Percentiles rank a stretch among this genome's conserved stretches.
These are phyloP conservation scores for Aspergillus quadrilineatus DNA, from an alignment of 2,329 filamentous ascomycete species.

Conservation along the genomic window DNA sequence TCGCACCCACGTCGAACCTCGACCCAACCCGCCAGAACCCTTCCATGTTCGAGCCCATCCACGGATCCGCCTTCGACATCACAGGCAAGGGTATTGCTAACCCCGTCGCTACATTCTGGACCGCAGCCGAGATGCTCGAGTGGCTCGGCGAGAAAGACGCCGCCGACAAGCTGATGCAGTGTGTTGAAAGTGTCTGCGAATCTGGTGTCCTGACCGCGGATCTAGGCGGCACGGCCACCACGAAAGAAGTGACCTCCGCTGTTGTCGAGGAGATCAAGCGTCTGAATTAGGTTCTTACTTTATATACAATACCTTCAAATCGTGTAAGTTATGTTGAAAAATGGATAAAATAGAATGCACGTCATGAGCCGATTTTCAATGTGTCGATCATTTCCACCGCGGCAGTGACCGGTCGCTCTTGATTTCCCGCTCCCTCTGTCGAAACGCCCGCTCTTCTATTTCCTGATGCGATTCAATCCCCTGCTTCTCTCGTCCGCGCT, in stretches of 20 bases:
- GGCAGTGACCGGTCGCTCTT: background rate
- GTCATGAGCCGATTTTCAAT: background rate
- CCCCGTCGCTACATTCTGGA: constrained; percentile 68
- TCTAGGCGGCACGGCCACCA: constrained; percentile 58
- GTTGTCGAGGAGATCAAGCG: constrained; percentile 54
- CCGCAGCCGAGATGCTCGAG: constrained; percentile 65
- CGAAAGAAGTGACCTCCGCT: constrained; percentile 59
- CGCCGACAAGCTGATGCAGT: constrained; percentile 57
- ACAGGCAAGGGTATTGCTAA: constrained; percentile 62
- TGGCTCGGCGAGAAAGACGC: constrained; percentile 62
- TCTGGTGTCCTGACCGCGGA: constrained; percentile 57
- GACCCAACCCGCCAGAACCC: constrained; percentile 63
- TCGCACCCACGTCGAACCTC: constrained; percentile 68
- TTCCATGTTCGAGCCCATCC: constrained; percentile 64
- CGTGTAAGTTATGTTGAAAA: background rate
- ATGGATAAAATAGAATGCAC: background rate
- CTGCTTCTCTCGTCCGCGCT: constrained; percentile 10
- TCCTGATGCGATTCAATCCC: constrained; percentile 2
- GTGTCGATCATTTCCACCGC: constrained; percentile 6
- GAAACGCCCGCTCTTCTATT: constrained; percentile 2
- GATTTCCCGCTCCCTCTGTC: constrained; percentile 1
- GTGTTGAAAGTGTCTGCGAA: constrained; percentile 61
- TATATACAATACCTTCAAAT: background rate
- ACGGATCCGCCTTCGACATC: constrained; percentile 65
- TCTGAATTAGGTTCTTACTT: constrained; percentile 26